Conservation (phyloP, 306 rosid species). For the Begonia loranthoides region DNA sequence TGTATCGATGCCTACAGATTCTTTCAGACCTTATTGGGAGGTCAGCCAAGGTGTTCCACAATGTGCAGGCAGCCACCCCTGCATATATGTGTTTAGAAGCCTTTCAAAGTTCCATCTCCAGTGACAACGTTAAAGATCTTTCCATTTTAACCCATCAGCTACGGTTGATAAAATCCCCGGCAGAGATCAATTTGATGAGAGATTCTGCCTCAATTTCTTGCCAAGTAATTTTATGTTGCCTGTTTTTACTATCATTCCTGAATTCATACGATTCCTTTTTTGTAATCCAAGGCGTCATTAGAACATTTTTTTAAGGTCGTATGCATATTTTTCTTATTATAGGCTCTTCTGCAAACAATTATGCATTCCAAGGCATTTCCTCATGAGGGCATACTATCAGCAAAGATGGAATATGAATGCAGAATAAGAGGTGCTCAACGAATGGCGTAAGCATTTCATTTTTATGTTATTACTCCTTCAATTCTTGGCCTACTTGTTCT, state of each 20-base stretch:
- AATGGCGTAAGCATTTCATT: conserved; percentile 61
- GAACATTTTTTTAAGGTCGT: no score
- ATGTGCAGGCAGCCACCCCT: conserved; percentile 49
- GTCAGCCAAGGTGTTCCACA: conserved; percentile 67
- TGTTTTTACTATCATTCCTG: not conserved
- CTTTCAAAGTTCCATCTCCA: conserved; percentile 38
- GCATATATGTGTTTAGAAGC: conserved; percentile 51
- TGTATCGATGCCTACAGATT: conserved; percentile 50
- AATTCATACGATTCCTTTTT: no score
- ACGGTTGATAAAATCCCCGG: conserved; percentile 77
- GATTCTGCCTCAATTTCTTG: conserved; percentile 88
- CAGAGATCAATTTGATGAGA: conserved; percentile 79
- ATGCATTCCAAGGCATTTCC: conserved; percentile 63
- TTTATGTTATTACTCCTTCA: not conserved
- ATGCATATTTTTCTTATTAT: conserved; percentile 13
- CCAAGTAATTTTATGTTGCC: conserved; percentile 42
- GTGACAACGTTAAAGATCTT: conserved; percentile 40
- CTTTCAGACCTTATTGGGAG: conserved; percentile 62
- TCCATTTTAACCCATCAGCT: conserved; percentile 49
- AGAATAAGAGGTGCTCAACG: conserved; percentile 85
- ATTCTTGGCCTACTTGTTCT: no score
- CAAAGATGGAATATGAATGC: conserved; percentile 91
- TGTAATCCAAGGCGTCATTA: no score
- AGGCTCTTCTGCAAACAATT: conserved; percentile 92
- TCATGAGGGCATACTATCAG: conserved; percentile 59